phyloP scores from a whole-genome alignment of 768 basidiomycete genomes.

The Multifurca ochricompacta region DNA sequence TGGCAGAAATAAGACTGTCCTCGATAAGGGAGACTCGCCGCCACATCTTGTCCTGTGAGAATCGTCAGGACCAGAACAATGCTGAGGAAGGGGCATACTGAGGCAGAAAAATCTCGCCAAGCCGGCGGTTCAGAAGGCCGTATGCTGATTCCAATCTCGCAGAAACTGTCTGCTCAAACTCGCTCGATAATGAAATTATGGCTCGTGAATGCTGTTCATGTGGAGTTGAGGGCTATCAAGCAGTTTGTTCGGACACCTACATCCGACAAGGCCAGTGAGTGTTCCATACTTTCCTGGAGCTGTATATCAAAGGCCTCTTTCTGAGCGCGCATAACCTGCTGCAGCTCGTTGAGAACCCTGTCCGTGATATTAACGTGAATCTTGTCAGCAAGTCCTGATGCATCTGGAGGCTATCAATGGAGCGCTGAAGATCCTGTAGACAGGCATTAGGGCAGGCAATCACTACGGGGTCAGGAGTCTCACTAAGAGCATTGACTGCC shows the following conservation, averaged over 20 bases:
- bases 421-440: conserved; percentile 6
- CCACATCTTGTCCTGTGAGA: conserved; percentile 7
- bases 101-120: not conserved
- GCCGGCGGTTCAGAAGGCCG: not conserved
- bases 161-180: conserved; percentile 11
- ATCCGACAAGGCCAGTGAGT: conserved; percentile 8
- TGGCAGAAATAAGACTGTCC: conserved; percentile 1
- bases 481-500: conserved; percentile 13
- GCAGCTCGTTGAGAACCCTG: conserved; percentile 5
- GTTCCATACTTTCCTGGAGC: conserved; percentile 7
- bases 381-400: conserved; percentile 1
- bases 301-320: conserved; percentile 5
- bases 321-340: conserved; percentile 8
- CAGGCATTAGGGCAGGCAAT: not conserved
- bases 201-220: conserved; percentile 2
- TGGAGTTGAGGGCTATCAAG: not conserved
- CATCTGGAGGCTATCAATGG: conserved; percentile 2
- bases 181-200: conserved; percentile 2
- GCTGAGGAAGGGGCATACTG: not conserved
- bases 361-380: conserved; percentile 6
- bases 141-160: conserved; percentile 1
- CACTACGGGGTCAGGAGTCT: not conserved
- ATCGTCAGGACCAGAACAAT: not conserved
- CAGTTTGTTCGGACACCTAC: not conserved
- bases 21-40: conserved; percentile 7